Conservation (phyloP, 2,329 filamentous ascomycete species). For the Pezicula carpinea region DNA sequence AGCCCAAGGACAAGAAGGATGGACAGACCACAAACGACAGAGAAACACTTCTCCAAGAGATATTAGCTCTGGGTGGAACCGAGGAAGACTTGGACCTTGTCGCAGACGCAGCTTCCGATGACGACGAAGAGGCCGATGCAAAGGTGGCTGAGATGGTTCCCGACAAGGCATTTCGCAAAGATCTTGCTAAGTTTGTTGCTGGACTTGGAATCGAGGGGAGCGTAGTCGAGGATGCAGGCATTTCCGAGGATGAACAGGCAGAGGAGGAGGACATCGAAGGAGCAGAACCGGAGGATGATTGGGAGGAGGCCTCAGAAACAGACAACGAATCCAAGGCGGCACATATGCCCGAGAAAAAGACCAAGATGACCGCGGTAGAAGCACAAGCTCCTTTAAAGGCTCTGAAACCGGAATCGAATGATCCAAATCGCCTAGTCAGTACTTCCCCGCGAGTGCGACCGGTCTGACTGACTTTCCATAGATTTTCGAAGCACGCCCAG, state of each 20-base stretch:
- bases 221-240: slow-evolving; percentile 22
- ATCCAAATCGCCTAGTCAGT: slow-evolving; percentile 29
- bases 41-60: slow-evolving; percentile 53
- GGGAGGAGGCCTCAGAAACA: slow-evolving; percentile 28
- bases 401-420: slow-evolving; percentile 11
- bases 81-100: slow-evolving; percentile 61
- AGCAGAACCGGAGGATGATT: slow-evolving; percentile 25
- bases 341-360: not conserved
- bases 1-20: slow-evolving; percentile 7
- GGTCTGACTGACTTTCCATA: slow-evolving; percentile 31
- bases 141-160: slow-evolving; percentile 19
- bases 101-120: slow-evolving; percentile 47
- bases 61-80: slow-evolving; percentile 59
- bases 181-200: slow-evolving; percentile 48
- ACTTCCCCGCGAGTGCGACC: slow-evolving; percentile 6
- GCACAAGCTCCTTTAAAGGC: not conserved
- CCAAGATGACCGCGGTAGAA: slow-evolving; percentile 2
- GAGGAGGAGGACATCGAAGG: not conserved
- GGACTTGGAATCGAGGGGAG: slow-evolving; percentile 44
- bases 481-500: slow-evolving; percentile 57
- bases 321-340: slow-evolving; percentile 27
- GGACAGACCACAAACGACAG: slow-evolving; percentile 17
- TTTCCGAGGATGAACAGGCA: slow-evolving; percentile 20
- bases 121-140: slow-evolving; percentile 35
- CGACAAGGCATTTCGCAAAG: slow-evolving; percentile 44